phyloP scores from a whole-genome alignment of 2,329 filamentous ascomycete species.

The Fusarium papillatum region DNA sequence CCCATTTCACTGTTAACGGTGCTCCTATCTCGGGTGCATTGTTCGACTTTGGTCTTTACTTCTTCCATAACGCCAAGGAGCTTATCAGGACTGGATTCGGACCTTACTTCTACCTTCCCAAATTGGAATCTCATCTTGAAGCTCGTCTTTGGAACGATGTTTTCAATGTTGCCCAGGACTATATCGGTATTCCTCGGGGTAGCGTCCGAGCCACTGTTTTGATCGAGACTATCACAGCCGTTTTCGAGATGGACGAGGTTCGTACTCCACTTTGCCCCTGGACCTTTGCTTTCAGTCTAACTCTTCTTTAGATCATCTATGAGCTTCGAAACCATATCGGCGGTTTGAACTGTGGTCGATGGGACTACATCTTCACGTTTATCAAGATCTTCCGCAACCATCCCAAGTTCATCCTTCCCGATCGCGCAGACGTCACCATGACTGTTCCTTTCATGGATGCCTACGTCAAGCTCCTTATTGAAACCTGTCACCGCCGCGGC shows the following conservation, averaged over 20 bases:
- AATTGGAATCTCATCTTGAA: constrained; percentile 98
- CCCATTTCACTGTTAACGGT: constrained; percentile 95
- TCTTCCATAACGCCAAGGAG: constrained; percentile 90
- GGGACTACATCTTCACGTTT: constrained; percentile 99
- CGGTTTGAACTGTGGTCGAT: constrained; percentile 97
- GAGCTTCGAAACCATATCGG: constrained; percentile 97
- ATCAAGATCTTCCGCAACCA: constrained; percentile 99
- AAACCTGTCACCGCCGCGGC: constrained; percentile 95
- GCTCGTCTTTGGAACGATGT: constrained; percentile 98
- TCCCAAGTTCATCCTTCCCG: constrained; percentile 93
- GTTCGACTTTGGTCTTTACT: constrained; percentile 99
- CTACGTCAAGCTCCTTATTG: constrained; percentile 95
- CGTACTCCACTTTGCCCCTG: fast-evolving
- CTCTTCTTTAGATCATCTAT: constrained; percentile 83
- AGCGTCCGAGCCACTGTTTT: constrained; percentile 96
- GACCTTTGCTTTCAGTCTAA: neutral
- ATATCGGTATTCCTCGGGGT: constrained; percentile 87
- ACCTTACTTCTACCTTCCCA: constrained; percentile 98
- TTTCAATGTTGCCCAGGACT: constrained; percentile 96
- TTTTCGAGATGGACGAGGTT: constrained; percentile 97
- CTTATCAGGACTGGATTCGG: constrained; percentile 83
- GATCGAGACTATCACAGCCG: constrained; percentile 97
- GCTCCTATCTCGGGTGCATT: constrained; percentile 94
- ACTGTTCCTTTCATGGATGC: constrained; percentile 98
- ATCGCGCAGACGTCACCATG: constrained; percentile 94